A percentile compares a stretch with the other conserved stretches of the same genome.
Evolutionary conservation across 1,139 yeast genomes (phyloP).

Genomic region (Taphrina deformans): DNA sequence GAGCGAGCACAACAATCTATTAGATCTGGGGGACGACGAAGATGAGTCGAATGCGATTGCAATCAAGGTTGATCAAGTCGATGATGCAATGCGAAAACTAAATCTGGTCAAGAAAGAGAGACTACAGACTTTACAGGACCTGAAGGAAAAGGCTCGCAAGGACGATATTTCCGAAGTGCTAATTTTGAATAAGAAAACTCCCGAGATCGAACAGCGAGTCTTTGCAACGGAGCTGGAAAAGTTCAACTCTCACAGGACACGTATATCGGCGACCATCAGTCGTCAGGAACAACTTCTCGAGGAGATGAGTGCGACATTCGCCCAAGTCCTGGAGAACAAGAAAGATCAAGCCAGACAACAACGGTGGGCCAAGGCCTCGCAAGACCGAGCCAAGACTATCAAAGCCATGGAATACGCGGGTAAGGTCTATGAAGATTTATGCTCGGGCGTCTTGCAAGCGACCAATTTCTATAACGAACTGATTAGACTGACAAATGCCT

Average conservation of each 20-base stretch:
- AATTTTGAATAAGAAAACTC: conserved; percentile 62
- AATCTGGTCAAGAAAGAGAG: conserved; percentile 61
- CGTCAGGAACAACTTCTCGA: conserved; percentile 62
- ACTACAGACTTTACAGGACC: conserved; percentile 57
- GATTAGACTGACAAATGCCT: not conserved
- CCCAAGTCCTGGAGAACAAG: conserved; percentile 53
- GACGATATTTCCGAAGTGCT: conserved; percentile 85
- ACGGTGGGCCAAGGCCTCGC: conserved; percentile 48
- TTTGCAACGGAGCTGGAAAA: conserved; percentile 76
- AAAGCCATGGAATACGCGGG: conserved; percentile 54
- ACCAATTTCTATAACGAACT: conserved; percentile 62
- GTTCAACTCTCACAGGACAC: conserved; percentile 65
- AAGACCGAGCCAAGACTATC: conserved; percentile 50
- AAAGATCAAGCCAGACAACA: conserved; percentile 47
- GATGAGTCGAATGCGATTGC: conserved; percentile 47
- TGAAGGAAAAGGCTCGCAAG: conserved; percentile 65
- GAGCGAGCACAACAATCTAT: conserved; percentile 49
- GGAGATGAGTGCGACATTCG: conserved; percentile 62
- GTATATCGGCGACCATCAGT: conserved; percentile 66
- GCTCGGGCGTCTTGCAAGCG: conserved; percentile 63
- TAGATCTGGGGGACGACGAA: conserved; percentile 54
- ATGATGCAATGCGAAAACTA: conserved; percentile 51
- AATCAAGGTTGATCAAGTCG: conserved; percentile 52
- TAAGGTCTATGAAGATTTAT: conserved; percentile 59
- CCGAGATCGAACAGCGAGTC: conserved; percentile 58